These are phyloP conservation scores for Thermothelomyces thermophilus DNA, from an alignment of 2,329 filamentous ascomycete genomes.

Conservation along the genomic window DNA sequence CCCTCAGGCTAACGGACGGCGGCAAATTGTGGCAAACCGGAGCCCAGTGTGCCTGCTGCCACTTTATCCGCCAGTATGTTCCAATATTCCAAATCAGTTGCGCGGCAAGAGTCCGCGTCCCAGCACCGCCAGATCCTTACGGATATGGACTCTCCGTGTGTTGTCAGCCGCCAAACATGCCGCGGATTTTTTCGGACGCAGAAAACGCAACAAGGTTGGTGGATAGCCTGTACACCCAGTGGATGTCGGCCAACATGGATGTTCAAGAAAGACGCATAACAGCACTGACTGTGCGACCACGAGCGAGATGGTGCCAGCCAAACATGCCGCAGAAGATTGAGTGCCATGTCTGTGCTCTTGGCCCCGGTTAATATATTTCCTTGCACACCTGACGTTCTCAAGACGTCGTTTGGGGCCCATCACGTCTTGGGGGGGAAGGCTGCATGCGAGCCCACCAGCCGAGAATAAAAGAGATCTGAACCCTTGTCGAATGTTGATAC, in stretches of 20 bases:
- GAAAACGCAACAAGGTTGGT: neutral
- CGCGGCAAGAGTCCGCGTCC: neutral
- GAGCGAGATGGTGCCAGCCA: neutral
- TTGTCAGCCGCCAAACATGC: neutral
- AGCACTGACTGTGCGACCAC: neutral
- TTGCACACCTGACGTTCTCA: neutral
- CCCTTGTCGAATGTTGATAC: no score
- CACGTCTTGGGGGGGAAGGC: no score
- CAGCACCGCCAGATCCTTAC: neutral
- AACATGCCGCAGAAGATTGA: neutral
- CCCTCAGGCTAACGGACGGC: neutral
- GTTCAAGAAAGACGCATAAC: neutral
- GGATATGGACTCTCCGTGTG: neutral
- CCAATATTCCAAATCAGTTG: neutral
- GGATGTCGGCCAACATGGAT: neutral
- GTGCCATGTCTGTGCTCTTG: neutral
- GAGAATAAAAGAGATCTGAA: no score
- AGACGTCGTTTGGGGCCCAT: no score
- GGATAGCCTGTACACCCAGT: neutral
- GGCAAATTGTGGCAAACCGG: neutral
- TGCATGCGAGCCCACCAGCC: no score
- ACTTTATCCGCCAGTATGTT: slow-evolving; percentile 11
- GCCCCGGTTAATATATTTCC: no score
- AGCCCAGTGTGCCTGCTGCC: neutral
- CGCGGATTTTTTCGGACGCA: neutral